Evolutionary conservation across 495 filamentous ascomycete genomes (phyloP).

Genomic region (Hyphodiscus hymeniophilus): DNA sequence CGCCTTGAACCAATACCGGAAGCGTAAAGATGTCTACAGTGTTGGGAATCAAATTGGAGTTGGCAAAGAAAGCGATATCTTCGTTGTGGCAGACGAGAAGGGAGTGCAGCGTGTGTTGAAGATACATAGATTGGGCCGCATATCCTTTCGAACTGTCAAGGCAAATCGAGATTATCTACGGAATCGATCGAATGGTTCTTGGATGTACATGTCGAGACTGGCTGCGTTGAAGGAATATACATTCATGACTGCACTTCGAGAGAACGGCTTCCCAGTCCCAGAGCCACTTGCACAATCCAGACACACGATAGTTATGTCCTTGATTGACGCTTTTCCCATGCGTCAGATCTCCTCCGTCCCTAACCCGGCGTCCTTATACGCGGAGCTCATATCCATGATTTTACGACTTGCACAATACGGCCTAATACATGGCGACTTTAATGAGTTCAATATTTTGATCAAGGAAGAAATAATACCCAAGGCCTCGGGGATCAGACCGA

Average conservation of each 20-base stretch:
- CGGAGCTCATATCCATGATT: constrained; percentile 81
- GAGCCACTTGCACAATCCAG: constrained; percentile 77
- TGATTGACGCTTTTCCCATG: constrained; percentile 83
- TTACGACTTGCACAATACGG: constrained; percentile 77
- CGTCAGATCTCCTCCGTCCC: constrained; percentile 74
- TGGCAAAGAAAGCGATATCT: constrained; percentile 96
- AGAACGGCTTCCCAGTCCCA: constrained; percentile 83
- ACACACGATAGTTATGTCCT: constrained; percentile 91
- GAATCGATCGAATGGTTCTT: constrained; percentile 66
- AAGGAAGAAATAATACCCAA: constrained; percentile 50
- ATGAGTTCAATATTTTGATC: constrained; percentile 97
- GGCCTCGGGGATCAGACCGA: constrained; percentile 14
- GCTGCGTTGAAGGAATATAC: constrained; percentile 87
- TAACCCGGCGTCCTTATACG: constrained; percentile 73
- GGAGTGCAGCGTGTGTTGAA: constrained; percentile 70
- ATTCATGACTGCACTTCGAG: constrained; percentile 79
- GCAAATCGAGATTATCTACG: constrained; percentile 92
- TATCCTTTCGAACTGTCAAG: constrained; percentile 95
- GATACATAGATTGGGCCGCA: constrained; percentile 89
- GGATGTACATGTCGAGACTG: constrained; percentile 96
- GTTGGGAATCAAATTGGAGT: constrained; percentile 93
- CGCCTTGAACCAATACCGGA: constrained; percentile 80
- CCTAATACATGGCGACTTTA: constrained; percentile 96
- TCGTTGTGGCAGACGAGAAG: constrained; percentile 69
- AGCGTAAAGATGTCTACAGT: constrained; percentile 69